A percentile compares a stretch with the other conserved stretches of the same genome.
Evolutionary conservation across 495 filamentous ascomycete species (phyloP).

Genomic region (Aspergillus mulundensis): DNA sequence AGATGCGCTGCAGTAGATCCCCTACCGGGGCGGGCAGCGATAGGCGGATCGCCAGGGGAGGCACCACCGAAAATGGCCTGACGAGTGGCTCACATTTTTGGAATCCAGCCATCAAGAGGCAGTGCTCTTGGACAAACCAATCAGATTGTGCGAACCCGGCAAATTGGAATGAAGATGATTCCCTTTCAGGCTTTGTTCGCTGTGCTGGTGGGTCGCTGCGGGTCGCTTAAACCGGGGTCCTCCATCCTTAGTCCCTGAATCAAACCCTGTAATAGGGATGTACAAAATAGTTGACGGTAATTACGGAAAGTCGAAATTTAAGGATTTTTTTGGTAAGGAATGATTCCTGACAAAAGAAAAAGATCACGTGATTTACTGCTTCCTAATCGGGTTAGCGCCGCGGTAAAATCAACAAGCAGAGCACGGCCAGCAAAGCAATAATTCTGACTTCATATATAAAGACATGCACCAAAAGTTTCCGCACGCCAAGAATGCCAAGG

Average conservation of each 20-base stretch:
- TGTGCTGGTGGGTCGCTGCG: conserved; percentile 19
- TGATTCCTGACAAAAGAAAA: too few species aligned
- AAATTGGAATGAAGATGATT: conserved; percentile 14
- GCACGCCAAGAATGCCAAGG: too few species aligned
- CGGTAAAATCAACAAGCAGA: too few species aligned
- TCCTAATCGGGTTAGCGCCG: too few species aligned
- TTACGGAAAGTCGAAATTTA: too few species aligned
- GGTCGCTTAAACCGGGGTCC: conserved; percentile 16
- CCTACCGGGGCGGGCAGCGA: conserved; percentile 3
- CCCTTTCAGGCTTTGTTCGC: neutral
- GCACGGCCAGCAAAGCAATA: too few species aligned
- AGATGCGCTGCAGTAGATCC: conserved; percentile 8
- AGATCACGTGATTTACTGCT: too few species aligned
- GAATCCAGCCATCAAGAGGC: conserved; percentile 2
- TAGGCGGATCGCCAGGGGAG: conserved; percentile 12
- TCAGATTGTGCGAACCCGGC: neutral
- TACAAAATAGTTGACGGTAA: too few species aligned
- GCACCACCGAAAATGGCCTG: neutral
- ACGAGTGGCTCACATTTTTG: neutral
- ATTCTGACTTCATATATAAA: too few species aligned
- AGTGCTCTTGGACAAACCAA: conserved; percentile 2
- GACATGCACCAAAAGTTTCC: too few species aligned
- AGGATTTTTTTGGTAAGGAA: too few species aligned
- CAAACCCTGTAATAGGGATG: neutral
- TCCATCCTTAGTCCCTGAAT: conserved; percentile 18